These are phyloP conservation scores for Trametes cubensis DNA, from an alignment of 768 basidiomycete genomes.

Conservation along the genomic window DNA sequence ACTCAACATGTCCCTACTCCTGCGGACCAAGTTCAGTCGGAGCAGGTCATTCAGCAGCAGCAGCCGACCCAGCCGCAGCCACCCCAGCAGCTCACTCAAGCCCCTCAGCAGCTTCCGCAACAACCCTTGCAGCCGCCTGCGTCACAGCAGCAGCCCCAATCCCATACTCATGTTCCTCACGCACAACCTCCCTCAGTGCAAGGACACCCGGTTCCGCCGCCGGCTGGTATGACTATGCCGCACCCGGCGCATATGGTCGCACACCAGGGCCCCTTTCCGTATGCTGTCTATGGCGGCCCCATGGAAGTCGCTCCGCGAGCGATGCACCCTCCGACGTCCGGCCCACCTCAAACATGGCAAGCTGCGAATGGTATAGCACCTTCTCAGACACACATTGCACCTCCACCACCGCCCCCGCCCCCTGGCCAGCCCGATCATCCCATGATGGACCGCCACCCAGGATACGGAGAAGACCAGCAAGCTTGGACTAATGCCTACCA, in stretches of 20 bases:
- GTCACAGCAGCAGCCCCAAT: slow-evolving; percentile 11
- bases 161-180: slow-evolving; percentile 21
- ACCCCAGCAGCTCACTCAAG: slow-evolving; percentile 24
- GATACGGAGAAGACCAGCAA: slow-evolving; percentile 46
- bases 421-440: slow-evolving; percentile 33
- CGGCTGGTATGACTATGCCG: slow-evolving; percentile 28
- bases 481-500: slow-evolving; percentile 61
- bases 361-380: slow-evolving; percentile 61
- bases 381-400: slow-evolving; percentile 58
- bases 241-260: slow-evolving; percentile 26
- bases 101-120: slow-evolving; percentile 14
- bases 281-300: slow-evolving; percentile 19
- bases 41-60: slow-evolving; percentile 23
- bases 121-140: slow-evolving; percentile 16
- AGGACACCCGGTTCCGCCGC: slow-evolving; percentile 22
- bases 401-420: slow-evolving; percentile 21
- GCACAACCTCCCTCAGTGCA: slow-evolving; percentile 19
- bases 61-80: slow-evolving; percentile 24
- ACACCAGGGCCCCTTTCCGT: slow-evolving; percentile 25
- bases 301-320: slow-evolving; percentile 39
- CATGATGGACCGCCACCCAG: slow-evolving; percentile 49
- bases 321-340: slow-evolving; percentile 49
- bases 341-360: slow-evolving; percentile 68
- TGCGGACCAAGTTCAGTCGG: slow-evolving; percentile 27
- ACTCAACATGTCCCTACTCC: slow-evolving; percentile 9